Evolutionary conservation across 1,139 yeast species (phyloP).

Genomic region (Scheffersomyces cryptocercus): DNA sequence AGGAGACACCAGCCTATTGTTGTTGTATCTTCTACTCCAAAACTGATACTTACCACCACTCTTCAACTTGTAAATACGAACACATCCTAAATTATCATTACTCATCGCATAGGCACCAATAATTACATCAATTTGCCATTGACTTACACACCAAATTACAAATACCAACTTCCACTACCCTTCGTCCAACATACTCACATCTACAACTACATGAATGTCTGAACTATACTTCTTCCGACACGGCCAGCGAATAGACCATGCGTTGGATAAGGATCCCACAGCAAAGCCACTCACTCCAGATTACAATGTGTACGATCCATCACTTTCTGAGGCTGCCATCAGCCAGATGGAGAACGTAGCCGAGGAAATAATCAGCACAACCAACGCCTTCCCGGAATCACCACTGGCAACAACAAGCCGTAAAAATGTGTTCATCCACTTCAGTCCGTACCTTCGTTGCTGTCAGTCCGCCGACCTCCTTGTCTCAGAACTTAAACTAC

Average conservation of each 20-base stretch:
- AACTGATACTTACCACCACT: no score
- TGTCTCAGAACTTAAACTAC: slow-evolving; percentile 30
- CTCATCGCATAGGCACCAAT: neutral
- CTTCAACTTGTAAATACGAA: neutral
- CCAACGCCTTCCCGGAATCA: slow-evolving; percentile 25
- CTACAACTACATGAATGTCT: slow-evolving; percentile 20
- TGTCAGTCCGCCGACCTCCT: slow-evolving; percentile 48
- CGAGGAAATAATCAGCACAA: slow-evolving; percentile 25
- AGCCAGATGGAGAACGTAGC: slow-evolving; percentile 34
- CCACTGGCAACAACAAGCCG: slow-evolving; percentile 15
- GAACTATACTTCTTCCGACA: slow-evolving; percentile 50
- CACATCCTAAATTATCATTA: neutral
- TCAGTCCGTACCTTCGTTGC: slow-evolving; percentile 47
- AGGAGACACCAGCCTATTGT: no score
- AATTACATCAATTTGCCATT: neutral
- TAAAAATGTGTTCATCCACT: slow-evolving; percentile 44
- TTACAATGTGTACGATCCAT: slow-evolving; percentile 42
- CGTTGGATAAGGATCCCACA: slow-evolving; percentile 22
- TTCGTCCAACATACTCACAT: neutral
- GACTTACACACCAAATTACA: neutral
- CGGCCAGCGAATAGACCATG: slow-evolving; percentile 48
- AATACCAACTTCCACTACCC: neutral
- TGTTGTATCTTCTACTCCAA: no score
- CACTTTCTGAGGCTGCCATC: slow-evolving; percentile 32
- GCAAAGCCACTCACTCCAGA: slow-evolving; percentile 31